A percentile compares a stretch with the other conserved stretches of the same genome.
These are phyloP conservation scores for Fusarium annulatum DNA, from an alignment of 2,329 filamentous ascomycete species.

Conservation along the genomic window DNA sequence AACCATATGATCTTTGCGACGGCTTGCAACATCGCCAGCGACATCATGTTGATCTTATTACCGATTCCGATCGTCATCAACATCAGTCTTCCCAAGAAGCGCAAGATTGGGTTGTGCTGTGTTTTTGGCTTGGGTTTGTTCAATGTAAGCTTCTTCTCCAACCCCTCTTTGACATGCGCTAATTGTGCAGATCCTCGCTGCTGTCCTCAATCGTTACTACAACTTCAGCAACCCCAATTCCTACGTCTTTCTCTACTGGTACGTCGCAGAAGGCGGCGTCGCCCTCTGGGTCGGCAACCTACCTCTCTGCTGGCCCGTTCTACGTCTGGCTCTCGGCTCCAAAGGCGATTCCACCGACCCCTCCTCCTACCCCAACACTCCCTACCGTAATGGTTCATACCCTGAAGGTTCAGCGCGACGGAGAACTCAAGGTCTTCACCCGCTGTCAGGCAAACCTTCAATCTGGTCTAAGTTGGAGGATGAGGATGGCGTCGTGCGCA, in stretches of 20 bases:
- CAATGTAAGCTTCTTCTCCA: conserved; percentile 40
- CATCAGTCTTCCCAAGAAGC: conserved; percentile 51
- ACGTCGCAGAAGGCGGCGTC: conserved; percentile 68
- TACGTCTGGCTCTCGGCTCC: conserved; percentile 55
- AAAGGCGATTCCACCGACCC: conserved; percentile 39
- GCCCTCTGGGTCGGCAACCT: conserved; percentile 71
- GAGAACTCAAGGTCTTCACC: conserved; percentile 22
- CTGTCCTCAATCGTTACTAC: conserved; percentile 71
- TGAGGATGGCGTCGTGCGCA: conserved; percentile 28
- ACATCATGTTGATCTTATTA: conserved; percentile 57
- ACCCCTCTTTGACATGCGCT: not conserved
- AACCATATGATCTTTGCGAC: conserved; percentile 60
- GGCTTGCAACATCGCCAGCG: conserved; percentile 60
- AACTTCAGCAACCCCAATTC: conserved; percentile 68
- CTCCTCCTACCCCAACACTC: conserved; percentile 37
- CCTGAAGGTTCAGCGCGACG: conserved; percentile 35
- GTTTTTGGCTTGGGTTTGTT: conserved; percentile 69
- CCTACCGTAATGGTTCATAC: conserved; percentile 29
- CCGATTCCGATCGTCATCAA: conserved; percentile 58
- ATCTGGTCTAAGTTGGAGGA: conserved; percentile 49
- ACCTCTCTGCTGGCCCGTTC: conserved; percentile 68
- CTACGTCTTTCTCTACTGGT: conserved; percentile 68
- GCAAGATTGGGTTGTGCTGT: conserved; percentile 64
- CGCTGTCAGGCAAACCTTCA: conserved; percentile 37
- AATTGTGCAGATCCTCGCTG: conserved; percentile 61